phyloP scores from a whole-genome alignment of 2,329 filamentous ascomycete species.

The Ceratocystis cacaofunesta region DNA sequence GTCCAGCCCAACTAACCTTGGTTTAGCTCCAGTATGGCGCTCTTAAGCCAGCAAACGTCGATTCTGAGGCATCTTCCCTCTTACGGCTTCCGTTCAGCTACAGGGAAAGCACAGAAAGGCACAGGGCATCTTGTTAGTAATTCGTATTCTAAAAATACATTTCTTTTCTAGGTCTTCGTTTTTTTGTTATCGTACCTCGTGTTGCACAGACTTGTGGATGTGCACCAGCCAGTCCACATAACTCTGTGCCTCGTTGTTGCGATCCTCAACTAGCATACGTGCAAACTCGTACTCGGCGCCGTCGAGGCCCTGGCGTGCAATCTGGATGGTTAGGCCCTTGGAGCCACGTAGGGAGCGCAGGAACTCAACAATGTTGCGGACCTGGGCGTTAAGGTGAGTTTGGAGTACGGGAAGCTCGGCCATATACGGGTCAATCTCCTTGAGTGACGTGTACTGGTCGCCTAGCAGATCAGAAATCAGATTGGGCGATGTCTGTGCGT shows the following conservation, averaged over 20 bases:
- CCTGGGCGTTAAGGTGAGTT: conserved; percentile 87
- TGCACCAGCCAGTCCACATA: conserved; percentile 98
- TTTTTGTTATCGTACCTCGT: conserved; percentile 45
- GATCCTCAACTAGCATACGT: conserved; percentile 74
- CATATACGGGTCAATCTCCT: conserved; percentile 65
- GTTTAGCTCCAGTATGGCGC: conserved; percentile 38
- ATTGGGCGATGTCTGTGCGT: conserved; percentile 82
- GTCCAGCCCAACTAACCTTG: background rate
- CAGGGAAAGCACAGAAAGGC: background rate
- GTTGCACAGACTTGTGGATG: conserved; percentile 79
- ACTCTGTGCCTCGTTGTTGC: conserved; percentile 93
- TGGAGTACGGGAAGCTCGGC: conserved; percentile 70
- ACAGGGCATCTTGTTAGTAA: background rate
- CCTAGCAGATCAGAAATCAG: conserved; percentile 84
- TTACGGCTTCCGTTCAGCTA: conserved; percentile 57
- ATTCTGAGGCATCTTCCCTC: conserved; percentile 44
- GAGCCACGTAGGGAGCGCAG: conserved; percentile 64
- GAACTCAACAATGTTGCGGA: conserved; percentile 84
- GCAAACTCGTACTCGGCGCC: conserved; percentile 96
- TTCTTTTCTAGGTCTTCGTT: no score
- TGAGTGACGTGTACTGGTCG: conserved; percentile 47
- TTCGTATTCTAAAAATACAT: no score
- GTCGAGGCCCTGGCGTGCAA: conserved; percentile 83
- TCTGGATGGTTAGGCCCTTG: conserved; percentile 76
- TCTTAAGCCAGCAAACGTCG: conserved; percentile 43